These are phyloP conservation scores for Nemania abortiva DNA, from an alignment of 2,329 filamentous ascomycete genomes.

Conservation along the genomic window DNA sequence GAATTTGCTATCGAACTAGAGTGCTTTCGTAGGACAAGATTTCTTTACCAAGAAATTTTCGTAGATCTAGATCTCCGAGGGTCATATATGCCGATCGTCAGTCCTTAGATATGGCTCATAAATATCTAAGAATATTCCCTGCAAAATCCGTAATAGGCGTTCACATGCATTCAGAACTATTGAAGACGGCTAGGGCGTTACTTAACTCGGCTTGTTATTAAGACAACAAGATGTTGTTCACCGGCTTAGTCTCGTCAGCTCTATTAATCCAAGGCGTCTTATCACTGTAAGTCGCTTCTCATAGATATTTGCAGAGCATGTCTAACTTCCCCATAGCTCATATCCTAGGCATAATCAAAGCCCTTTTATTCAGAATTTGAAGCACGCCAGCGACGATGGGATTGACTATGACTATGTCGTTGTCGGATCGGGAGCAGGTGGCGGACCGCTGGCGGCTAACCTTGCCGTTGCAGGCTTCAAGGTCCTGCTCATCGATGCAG, in stretches of 20 bases:
- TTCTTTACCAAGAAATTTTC: too few species aligned
- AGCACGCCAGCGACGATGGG: conserved; percentile 9
- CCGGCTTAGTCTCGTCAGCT: conserved; percentile 12
- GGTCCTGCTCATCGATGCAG: conserved; percentile 68
- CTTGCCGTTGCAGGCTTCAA: conserved; percentile 65
- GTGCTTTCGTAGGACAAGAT: too few species aligned
- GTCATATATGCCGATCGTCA: too few species aligned
- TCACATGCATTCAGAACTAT: too few species aligned
- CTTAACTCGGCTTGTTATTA: neutral
- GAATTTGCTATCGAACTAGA: too few species aligned
- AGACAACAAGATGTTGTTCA: conserved; percentile 24
- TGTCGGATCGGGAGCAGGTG: conserved; percentile 66
- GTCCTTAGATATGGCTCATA: too few species aligned
- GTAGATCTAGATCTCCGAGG: too few species aligned
- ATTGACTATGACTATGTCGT: conserved; percentile 53
- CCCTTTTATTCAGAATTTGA: conserved; percentile 14
- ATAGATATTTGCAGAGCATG: neutral
- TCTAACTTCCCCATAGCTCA: conserved; percentile 23
- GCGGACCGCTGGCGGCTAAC: conserved; percentile 63
- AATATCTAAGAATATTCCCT: too few species aligned
- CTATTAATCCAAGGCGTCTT: conserved; percentile 12
- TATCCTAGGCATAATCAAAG: conserved; percentile 14
- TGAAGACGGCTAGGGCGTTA: too few species aligned
- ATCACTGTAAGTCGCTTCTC: conserved; percentile 14
- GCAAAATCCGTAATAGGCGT: too few species aligned